phyloP scores from a whole-genome alignment of 495 filamentous ascomycete genomes.

The Penicillium lagena region DNA sequence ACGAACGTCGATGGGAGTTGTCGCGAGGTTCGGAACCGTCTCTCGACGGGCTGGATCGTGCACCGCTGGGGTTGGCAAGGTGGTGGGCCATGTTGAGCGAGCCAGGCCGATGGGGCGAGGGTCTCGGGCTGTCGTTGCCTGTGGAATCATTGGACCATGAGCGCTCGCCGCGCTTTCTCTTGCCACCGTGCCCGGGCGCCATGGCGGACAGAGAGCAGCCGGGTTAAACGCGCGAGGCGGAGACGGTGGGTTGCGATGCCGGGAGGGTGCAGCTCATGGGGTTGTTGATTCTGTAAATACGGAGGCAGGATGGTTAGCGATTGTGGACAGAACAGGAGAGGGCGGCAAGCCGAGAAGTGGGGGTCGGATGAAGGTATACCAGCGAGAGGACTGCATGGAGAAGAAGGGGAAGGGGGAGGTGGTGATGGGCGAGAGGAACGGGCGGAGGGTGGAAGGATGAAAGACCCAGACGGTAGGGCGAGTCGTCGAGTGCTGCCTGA shows the following conservation, averaged over 20 bases:
- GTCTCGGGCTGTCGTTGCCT: conserved; percentile 44
- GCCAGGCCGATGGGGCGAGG: conserved; percentile 60
- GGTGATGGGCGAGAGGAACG: background rate
- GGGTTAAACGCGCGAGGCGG: conserved; percentile 21
- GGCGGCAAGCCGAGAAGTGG: background rate
- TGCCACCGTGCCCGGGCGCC: conserved; percentile 47
- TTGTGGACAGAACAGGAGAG: conserved; percentile 1
- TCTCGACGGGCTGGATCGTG: conserved; percentile 26
- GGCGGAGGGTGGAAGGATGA: conserved; percentile 10
- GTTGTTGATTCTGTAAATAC: conserved; percentile 15
- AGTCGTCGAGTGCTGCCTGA: no score
- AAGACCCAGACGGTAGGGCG: conserved; percentile 1
- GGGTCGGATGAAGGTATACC: conserved; percentile 9
- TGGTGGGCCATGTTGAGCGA: conserved; percentile 54
- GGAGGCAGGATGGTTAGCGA: conserved; percentile 5
- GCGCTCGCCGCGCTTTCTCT: conserved; percentile 54
- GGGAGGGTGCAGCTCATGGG: conserved; percentile 36
- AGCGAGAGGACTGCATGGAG: conserved; percentile 2
- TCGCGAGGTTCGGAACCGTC: conserved; percentile 41
- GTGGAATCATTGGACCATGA: conserved; percentile 44
- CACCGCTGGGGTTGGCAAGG: conserved; percentile 12
- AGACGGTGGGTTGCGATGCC: conserved; percentile 18
- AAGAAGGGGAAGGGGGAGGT: background rate
- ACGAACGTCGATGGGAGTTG: conserved; percentile 33
- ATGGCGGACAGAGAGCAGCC: conserved; percentile 25